A percentile compares a stretch with the other conserved stretches of the same genome.
These are phyloP conservation scores for Tylopilus orsonianus DNA, from an alignment of 1,284 basidiomycete species.

Conservation along the genomic window DNA sequence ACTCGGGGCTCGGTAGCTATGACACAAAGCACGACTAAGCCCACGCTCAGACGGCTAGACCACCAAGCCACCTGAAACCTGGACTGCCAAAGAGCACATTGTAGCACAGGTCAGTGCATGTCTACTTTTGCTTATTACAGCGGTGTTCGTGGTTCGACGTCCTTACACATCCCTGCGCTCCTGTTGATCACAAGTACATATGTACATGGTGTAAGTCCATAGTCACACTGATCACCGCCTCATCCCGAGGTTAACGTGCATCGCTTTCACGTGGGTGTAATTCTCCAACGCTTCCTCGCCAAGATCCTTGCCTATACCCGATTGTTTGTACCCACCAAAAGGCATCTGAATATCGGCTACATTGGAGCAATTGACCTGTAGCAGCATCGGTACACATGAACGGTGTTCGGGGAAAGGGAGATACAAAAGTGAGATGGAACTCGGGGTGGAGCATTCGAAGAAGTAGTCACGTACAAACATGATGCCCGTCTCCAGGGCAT, in stretches of 20 bases:
- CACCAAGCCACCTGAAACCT: too few species aligned
- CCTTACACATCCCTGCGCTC: background rate
- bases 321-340: constrained; percentile 83
- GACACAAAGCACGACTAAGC: too few species aligned
- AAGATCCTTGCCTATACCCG: constrained; percentile 74
- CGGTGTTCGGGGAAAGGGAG: background rate
- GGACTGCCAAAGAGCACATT: too few species aligned
- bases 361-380: constrained; percentile 68
- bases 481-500: constrained; percentile 75
- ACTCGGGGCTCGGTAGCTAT: too few species aligned
- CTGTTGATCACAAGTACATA: too few species aligned
- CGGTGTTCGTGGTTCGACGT: too few species aligned
- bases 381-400: background rate
- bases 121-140: too few species aligned
- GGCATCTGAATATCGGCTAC: constrained; percentile 58
- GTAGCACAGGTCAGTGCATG: too few species aligned
- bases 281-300: constrained; percentile 71
- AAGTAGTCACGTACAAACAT: constrained; percentile 47
- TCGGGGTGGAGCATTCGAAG: background rate
- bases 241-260: constrained; percentile 58
- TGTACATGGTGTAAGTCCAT: too few species aligned
- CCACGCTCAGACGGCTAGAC: too few species aligned
- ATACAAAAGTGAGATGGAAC: background rate
- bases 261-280: constrained; percentile 67
- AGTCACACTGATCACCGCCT: too few species aligned